These are phyloP conservation scores for Paecilomyces sp. DNA, from an alignment of 2,329 filamentous ascomycete species.

Conservation along the genomic window DNA sequence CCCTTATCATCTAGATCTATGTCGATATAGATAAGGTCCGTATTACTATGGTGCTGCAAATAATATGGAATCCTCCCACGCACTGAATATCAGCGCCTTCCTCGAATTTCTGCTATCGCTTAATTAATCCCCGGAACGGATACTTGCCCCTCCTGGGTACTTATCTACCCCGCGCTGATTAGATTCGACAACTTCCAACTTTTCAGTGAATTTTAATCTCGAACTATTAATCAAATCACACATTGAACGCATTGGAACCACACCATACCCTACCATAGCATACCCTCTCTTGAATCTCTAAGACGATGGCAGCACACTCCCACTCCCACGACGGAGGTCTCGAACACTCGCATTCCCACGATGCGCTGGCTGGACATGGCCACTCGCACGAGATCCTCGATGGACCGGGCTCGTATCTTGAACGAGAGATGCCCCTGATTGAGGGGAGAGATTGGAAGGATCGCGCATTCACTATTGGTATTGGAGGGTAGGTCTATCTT, in stretches of 20 bases:
- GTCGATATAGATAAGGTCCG: too few relatives aligned
- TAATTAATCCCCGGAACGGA: neutral
- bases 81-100: too few relatives aligned
- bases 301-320: conserved; percentile 20
- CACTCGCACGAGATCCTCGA: conserved; percentile 94
- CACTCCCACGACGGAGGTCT: conserved; percentile 32
- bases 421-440: conserved; percentile 87
- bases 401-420: conserved; percentile 82
- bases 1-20: too few relatives aligned
- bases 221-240: neutral
- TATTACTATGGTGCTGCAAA: too few relatives aligned
- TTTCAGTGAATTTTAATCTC: neutral
- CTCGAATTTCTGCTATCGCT: neutral
- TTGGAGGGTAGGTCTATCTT: conserved; percentile 67
- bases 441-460: conserved; percentile 83
- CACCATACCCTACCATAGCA: neutral
- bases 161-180: neutral
- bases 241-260: neutral
- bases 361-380: conserved; percentile 62
- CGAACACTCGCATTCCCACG: conserved; percentile 50
- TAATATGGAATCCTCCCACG: too few relatives aligned
- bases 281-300: neutral
- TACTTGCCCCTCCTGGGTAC: neutral
- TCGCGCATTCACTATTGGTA: conserved; percentile 91
- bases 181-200: neutral